Base-by-base conservation (phyloP, 352 stramenopile genomes). In the Blastocystis hominis region DNA sequence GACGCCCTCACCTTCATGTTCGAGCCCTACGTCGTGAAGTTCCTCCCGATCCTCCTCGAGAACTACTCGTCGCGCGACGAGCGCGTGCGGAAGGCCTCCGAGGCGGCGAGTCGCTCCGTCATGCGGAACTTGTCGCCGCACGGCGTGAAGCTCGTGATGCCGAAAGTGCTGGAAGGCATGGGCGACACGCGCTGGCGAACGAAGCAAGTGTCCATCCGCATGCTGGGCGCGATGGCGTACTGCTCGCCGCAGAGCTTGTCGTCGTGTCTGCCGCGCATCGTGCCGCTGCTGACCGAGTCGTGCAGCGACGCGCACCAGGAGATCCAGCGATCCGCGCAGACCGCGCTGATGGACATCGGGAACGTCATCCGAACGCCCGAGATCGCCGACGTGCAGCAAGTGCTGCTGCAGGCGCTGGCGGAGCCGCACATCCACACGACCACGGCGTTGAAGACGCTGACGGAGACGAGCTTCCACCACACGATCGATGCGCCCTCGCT, bases 291-390 rank as follows among this genome's bases (percentile, higher is more conserved):
- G 40, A 98, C 96, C 13, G 93, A 95, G 54, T 95, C 96, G 24
- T 95, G 98, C 42, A 96, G 93, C 47, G 97, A 99, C 90, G 98
- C 97, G 56, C 97, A 99, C 88, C 95, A 95, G 3, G 98, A 98
- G 89, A 97, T 99, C 3, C 97, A 97, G 69, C 94, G 95, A 20
- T 95, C 95, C 24, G 96, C 95, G 66, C 95, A 98, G 90, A 92
- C 92, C 53, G 95, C 97, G 20, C 90, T 99, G 40, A 76, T 89
- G 62, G 95, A 98, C 88, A 97, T 99, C 86, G 96, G 95, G 50
- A 97, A 92, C 36, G 97, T 99, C 6, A 97, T 99, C 56, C 94
- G 94, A 42, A 99, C 99, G 88, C 97, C 97, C 6, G 97, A 99
- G 90, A 98, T 99, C 64, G 94, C 94, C 40, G 95, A 93, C 3